Percentiles rank a stretch among this genome's conserved stretches.
Conservation (phyloP, 1,284 basidiomycete genomes). For the Vanrija pseudolonga region DNA sequence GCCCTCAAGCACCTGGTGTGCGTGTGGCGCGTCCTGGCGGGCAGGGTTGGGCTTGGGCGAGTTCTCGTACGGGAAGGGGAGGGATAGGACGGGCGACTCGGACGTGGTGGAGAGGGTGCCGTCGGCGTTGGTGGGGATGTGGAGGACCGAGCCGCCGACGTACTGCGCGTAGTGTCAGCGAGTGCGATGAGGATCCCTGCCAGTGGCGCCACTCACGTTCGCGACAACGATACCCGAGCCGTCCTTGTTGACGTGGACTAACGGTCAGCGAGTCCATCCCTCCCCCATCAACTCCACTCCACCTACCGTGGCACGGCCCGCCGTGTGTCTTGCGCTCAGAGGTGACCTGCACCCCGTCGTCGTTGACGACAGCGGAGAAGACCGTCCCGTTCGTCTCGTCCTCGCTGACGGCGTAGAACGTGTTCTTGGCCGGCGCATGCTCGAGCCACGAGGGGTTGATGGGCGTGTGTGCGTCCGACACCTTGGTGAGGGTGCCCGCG, state of each 20-base stretch:
- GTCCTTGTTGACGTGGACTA: slow-evolving; percentile 41
- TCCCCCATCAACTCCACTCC: not conserved
- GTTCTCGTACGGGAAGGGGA: slow-evolving; percentile 33
- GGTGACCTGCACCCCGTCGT: slow-evolving; percentile 31
- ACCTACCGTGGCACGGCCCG: slow-evolving; percentile 38
- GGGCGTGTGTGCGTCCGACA: slow-evolving; percentile 5
- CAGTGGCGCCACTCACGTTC: slow-evolving; percentile 28
- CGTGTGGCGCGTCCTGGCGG: slow-evolving; percentile 44
- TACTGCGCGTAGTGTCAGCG: slow-evolving; percentile 5
- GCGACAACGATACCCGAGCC: slow-evolving; percentile 35
- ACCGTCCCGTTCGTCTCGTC: slow-evolving; percentile 22
- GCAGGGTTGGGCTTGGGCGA: slow-evolving; percentile 33
- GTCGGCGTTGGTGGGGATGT: slow-evolving; percentile 30
- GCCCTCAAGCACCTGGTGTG: slow-evolving; percentile 45
- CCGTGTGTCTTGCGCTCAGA: slow-evolving; percentile 29
- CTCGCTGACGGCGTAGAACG: slow-evolving; percentile 39
- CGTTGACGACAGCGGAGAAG: slow-evolving; percentile 6
- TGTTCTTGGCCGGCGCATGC: not conserved
- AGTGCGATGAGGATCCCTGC: no score
- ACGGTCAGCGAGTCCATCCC: slow-evolving; percentile 2
- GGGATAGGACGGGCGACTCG: slow-evolving; percentile 22
- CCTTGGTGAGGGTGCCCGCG: not conserved
- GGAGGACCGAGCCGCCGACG: slow-evolving; percentile 35
- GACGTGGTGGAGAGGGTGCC: slow-evolving; percentile 23
- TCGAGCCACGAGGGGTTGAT: slow-evolving; percentile 39